Evolutionary conservation across 257 asterid species (phyloP), one percentile per base, ranked within the genome.

Genomic region (Plantago elongata): DNA sequence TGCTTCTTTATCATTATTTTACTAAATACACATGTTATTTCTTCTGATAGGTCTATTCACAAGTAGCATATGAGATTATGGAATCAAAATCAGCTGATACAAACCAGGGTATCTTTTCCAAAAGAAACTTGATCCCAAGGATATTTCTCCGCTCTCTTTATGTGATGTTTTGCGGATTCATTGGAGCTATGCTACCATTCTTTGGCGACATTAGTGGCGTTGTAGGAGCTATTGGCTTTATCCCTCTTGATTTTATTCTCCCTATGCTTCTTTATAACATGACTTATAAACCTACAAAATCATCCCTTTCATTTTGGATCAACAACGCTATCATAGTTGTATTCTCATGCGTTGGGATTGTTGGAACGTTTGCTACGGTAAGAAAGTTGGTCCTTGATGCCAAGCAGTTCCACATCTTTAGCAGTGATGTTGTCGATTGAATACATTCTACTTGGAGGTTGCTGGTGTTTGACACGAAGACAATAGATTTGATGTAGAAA

Each of bases 111-210:
- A 70, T 86, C 57, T 86, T 89, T 84, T 84, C 99, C 4, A 78
- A 54, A 63, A 65, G 99, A 74, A 92, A 92, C 75, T 52, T 86
- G 66, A 84, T 92, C 60, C 99, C 97, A 5, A 75, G 99, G 69
- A 76, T 92, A 70, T 50, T 92, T 63, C 96, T 92, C 13, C 84
- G 99, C 9, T 69, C 94, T 0, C 44, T 74, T 2, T 92, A 92
- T 59, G 76, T 92, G 73, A 56, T 76, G 43, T 54, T 86, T 16
- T 92, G 97, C 46, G 96, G 99, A 40, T 79, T 89, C 60, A 15
- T 89, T 52, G 99, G 95, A n/a, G 96, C 99, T 0, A 87, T 93
- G 99, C 51, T 92, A 48, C 99, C 99, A 48, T 92, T 92, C 79
- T 92, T 92, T 16, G 97, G 99, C 1, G 99, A 93, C 77, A 83